A percentile compares a stretch with the other conserved stretches of the same genome.
phyloP scores from a whole-genome alignment of 306 rosid genomes.

The Geum urbanum region DNA sequence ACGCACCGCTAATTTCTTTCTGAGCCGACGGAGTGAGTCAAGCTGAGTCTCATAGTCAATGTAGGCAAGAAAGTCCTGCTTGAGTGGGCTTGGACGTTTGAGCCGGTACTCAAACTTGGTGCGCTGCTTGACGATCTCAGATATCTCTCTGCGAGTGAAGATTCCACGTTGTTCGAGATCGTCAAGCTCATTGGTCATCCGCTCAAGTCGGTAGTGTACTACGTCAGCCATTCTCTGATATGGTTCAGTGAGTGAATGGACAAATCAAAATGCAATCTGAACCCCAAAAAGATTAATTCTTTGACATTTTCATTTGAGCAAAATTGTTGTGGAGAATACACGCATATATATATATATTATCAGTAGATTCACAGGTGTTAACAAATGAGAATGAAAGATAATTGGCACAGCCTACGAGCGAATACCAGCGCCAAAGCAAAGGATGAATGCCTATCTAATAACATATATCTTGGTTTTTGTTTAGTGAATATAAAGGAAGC shows the following conservation, averaged over 20 bases:
- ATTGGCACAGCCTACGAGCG: background rate
- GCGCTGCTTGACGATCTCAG: conserved; percentile 56
- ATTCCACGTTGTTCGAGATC: conserved; percentile 48
- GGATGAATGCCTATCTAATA: background rate
- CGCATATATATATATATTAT: background rate
- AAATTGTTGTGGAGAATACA: background rate
- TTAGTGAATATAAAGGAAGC: too few species aligned
- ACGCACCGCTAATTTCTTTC: conserved; percentile 37
- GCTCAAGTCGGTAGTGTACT: conserved; percentile 57
- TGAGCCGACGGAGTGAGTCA: conserved; percentile 40
- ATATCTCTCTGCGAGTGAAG: conserved; percentile 44
- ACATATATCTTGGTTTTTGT: too few species aligned
- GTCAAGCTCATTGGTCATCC: conserved; percentile 53
- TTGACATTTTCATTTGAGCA: background rate
- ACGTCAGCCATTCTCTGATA: conserved; percentile 47
- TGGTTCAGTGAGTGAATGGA: background rate
- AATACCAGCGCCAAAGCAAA: background rate
- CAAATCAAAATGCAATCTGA: background rate
- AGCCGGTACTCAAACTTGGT: conserved; percentile 58
- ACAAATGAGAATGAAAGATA: background rate
- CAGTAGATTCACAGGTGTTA: background rate
- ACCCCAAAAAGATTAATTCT: background rate
- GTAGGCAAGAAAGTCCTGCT: conserved; percentile 50
- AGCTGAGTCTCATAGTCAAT: conserved; percentile 52
- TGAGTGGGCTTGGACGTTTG: conserved; percentile 54